phyloP scores from a whole-genome alignment of 176 grass and related monocot species.

The Elymus sibiricus region DNA sequence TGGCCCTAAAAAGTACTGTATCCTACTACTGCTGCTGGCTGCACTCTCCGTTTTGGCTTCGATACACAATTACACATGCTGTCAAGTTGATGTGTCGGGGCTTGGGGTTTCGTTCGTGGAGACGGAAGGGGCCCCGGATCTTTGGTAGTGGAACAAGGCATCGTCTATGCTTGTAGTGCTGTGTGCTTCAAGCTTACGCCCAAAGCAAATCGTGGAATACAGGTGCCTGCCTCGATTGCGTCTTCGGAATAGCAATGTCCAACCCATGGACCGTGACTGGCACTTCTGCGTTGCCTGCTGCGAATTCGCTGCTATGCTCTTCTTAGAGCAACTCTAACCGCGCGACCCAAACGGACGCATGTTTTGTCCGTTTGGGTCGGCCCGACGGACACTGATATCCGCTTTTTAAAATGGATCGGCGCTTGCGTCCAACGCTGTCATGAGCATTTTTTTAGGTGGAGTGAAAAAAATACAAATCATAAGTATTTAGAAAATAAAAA shows the following conservation, averaged over 20 bases:
- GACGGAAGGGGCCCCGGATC: constrained; percentile 13
- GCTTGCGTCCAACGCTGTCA: no score
- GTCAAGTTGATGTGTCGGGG: constrained; percentile 13
- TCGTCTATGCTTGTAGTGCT: constrained; percentile 19
- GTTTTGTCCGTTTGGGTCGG: no score
- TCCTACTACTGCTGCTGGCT: not conserved
- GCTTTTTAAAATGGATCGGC: no score
- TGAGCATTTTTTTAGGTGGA: no score
- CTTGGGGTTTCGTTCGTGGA: constrained; percentile 22
- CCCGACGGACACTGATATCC: no score
- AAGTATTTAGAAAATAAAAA: no score
- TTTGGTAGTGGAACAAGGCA: constrained; percentile 8
- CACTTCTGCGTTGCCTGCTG: not conserved
- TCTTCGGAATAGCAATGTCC: not conserved
- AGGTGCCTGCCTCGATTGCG: constrained; percentile 10
- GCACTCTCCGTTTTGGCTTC: constrained; percentile 8
- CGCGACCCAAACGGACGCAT: no score
- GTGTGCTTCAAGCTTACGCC: constrained; percentile 48
- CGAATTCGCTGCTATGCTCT: not conserved
- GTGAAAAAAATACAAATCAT: no score
- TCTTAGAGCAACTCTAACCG: no score
- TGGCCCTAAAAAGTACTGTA: no score
- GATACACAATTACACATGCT: not conserved
- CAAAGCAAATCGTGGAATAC: constrained; percentile 17
- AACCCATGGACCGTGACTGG: not conserved